Evolutionary conservation across 75 land plant species (phyloP), one percentile per base, ranked within the genome.

Genomic region (Selaginella moellendorffii): DNA sequence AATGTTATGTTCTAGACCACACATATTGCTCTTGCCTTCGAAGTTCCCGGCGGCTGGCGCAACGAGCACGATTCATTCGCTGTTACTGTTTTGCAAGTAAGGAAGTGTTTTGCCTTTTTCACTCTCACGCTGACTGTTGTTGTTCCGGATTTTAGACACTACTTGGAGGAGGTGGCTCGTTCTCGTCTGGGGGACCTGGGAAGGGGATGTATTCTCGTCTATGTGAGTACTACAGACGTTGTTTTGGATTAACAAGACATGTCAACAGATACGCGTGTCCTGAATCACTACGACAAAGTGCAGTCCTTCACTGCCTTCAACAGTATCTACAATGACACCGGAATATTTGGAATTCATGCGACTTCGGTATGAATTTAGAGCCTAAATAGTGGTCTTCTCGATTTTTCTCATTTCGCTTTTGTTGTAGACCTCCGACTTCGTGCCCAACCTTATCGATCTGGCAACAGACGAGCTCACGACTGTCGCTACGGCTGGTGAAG

Each of bases 151-250:
- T 66, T 25, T 77, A 93, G 89, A 82, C 80, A 61, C 87, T 93
- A 0, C 66, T 93, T 71, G 90, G 98, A 76, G 98, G 98, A 1
- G 98, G 98, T 69, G 87, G 96, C 25, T 88, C 98, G 12, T 93
- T 93, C n/a, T 93, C 98, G 21, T 81, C 96, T 67, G 98, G 98
- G 22, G 98, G 98, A 1, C 98, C 98, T 69, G 98, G 98, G 22
- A 93, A 93, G 68, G 98, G 98, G 28, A 88, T 93, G 90, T 76
- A 88, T 61, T 88, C 98, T 64, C 90, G 98, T 17, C 73, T 93
- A 20, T 93, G 93, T 88, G 74, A 80, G 93, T n/a, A n/a, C n/a
- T n/a, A n/a, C n/a, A n/a, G n/a, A n/a, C n/a, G n/a, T 36, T 5
- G 5, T 5, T 36, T 36, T 5, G 46, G 14, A 36, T 36, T 5